A percentile compares a stretch with the other conserved stretches of the same genome.
These are phyloP conservation scores for Teratosphaeria nubilosa DNA, from an alignment of 2,329 filamentous ascomycete genomes.

Conservation along the genomic window DNA sequence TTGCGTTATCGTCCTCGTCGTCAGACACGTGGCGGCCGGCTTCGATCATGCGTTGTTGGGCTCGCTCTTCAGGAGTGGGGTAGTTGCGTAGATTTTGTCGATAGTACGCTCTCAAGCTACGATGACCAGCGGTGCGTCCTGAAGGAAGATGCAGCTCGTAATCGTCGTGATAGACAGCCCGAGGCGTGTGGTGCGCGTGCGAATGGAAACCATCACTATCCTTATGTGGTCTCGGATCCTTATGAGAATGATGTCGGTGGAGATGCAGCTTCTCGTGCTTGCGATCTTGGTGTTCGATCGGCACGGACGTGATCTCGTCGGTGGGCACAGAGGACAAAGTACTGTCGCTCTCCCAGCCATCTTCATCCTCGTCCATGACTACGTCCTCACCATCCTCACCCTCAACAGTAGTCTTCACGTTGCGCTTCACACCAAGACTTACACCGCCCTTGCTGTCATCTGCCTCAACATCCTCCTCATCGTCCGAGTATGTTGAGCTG, in stretches of 20 bases:
- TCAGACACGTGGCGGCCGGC: conserved; percentile 35
- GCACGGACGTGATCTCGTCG: conserved; percentile 69
- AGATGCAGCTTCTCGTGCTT: conserved; percentile 63
- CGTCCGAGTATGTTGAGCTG: conserved; percentile 85
- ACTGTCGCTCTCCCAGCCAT: conserved; percentile 93
- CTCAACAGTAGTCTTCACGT: conserved; percentile 32
- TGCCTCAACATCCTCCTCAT: conserved; percentile 45
- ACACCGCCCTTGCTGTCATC: conserved; percentile 46
- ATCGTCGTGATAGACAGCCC: conserved; percentile 80
- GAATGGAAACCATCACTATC: conserved; percentile 72
- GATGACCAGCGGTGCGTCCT: conserved; percentile 80
- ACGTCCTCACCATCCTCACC: conserved; percentile 47
- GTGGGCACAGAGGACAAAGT: conserved; percentile 75
- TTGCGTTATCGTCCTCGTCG: conserved; percentile 37
- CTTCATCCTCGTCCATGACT: conserved; percentile 45
- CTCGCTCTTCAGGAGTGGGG: conserved; percentile 66
- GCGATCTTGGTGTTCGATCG: conserved; percentile 60
- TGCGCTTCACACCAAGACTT: conserved; percentile 57
- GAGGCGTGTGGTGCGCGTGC: conserved; percentile 61
- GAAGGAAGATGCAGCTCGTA: conserved; percentile 88
- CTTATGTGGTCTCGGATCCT: conserved; percentile 60
- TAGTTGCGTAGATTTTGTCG: conserved; percentile 85
- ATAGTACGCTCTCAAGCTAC: conserved; percentile 78
- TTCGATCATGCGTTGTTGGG: conserved; percentile 53
- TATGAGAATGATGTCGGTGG: conserved; percentile 64